These are phyloP conservation scores for Bothriochloa decipiens DNA, from an alignment of 176 grass and related monocot genomes.

Conservation along the genomic window DNA sequence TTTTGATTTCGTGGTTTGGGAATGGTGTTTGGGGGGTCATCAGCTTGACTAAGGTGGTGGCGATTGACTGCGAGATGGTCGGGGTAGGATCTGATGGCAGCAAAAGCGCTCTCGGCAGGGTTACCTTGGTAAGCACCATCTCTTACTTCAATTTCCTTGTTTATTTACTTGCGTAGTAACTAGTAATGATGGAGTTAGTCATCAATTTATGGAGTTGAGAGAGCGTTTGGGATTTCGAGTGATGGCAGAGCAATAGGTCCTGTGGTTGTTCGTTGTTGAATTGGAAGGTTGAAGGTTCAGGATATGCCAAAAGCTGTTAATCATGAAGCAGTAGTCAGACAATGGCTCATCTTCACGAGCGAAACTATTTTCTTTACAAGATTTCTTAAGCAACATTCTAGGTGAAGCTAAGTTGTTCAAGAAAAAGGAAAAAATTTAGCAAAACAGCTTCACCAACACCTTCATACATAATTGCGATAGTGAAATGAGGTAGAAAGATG, in stretches of 20 bases:
- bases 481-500: too few relatives aligned
- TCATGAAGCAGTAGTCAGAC: constrained; percentile 8
- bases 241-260: background rate
- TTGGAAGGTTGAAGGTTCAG: background rate
- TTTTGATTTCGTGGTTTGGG: constrained; percentile 23
- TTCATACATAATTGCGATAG: too few relatives aligned
- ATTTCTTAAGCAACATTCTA: too few relatives aligned
- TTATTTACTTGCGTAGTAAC: background rate
- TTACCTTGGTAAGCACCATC: constrained; percentile 65
- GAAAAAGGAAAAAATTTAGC: too few relatives aligned
- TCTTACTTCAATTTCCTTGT: background rate
- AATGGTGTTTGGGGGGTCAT: constrained; percentile 14
- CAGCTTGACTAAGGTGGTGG: constrained; percentile 81
- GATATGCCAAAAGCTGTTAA: background rate
- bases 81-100: constrained; percentile 62
- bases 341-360: too few relatives aligned
- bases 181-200: background rate
- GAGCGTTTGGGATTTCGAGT: background rate
- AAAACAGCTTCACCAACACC: too few relatives aligned
- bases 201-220: background rate
- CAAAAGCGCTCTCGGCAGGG: constrained; percentile 82
- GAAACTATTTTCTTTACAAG: too few relatives aligned
- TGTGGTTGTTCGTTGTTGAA: background rate
- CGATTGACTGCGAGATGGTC: constrained; percentile 96
- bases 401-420: too few relatives aligned